These are phyloP conservation scores for Penicillium paxilli DNA, from an alignment of 495 filamentous ascomycete genomes.

Conservation along the genomic window DNA sequence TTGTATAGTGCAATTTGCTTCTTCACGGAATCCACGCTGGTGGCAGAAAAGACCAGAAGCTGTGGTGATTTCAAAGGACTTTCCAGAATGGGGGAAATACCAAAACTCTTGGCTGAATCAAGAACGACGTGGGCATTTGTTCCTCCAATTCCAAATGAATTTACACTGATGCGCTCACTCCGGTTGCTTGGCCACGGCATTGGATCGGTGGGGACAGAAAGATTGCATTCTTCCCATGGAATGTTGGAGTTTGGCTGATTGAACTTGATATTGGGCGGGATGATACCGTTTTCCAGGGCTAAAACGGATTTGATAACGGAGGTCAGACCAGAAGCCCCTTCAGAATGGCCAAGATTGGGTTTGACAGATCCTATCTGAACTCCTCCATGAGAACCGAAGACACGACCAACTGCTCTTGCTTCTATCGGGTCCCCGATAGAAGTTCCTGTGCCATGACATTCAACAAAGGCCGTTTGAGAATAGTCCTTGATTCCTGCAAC, in stretches of 20 bases:
- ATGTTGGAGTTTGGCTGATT: slow-evolving; percentile 29
- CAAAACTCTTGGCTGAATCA: slow-evolving; percentile 4
- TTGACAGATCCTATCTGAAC: slow-evolving; percentile 38
- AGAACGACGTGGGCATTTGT: slow-evolving; percentile 27
- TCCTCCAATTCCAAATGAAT: slow-evolving; percentile 26
- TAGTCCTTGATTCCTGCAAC: background rate
- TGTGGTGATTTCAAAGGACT: background rate
- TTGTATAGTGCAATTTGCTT: background rate
- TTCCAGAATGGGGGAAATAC: background rate
- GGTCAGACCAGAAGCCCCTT: slow-evolving; percentile 55
- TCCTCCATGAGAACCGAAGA: slow-evolving; percentile 30
- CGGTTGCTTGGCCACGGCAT: slow-evolving; percentile 27
- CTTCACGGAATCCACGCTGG: slow-evolving; percentile 2
- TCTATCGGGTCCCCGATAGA: slow-evolving; percentile 37
- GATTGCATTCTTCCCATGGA: slow-evolving; percentile 22
- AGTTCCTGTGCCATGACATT: background rate
- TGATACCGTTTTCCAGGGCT: slow-evolving; percentile 46
- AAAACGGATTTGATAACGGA: slow-evolving; percentile 56
- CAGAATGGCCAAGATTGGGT: slow-evolving; percentile 52
- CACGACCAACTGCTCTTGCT: slow-evolving; percentile 39
- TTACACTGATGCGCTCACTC: slow-evolving; percentile 18
- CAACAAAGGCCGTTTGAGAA: background rate
- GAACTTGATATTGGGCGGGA: slow-evolving; percentile 50
- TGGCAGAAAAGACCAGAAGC: slow-evolving; percentile 12
- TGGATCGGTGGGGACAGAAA: slow-evolving; percentile 20